These are phyloP conservation scores for Teratosphaeria destructans DNA, from an alignment of 2,329 filamentous ascomycete genomes.

Conservation along the genomic window DNA sequence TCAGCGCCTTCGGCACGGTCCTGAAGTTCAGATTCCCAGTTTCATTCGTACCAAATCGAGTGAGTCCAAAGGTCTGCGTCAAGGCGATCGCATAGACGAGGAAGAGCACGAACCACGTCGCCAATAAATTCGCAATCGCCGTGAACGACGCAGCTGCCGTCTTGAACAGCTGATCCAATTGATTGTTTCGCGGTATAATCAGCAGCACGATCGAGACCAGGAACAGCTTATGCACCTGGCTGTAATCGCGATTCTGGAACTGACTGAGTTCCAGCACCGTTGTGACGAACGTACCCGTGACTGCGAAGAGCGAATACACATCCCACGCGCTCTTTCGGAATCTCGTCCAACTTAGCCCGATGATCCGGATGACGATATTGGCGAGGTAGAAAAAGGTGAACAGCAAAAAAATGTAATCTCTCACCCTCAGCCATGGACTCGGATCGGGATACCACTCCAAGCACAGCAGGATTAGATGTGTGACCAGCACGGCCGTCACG, in stretches of 20 bases:
- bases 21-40: constrained; percentile 80
- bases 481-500: constrained; percentile 66
- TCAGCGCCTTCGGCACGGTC: constrained; percentile 84
- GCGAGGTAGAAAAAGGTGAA: constrained; percentile 74
- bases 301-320: constrained; percentile 70
- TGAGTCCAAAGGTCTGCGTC: constrained; percentile 91
- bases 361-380: constrained; percentile 74
- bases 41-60: constrained; percentile 67
- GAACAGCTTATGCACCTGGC: constrained; percentile 86
- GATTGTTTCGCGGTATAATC: constrained; percentile 91
- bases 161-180: constrained; percentile 96
- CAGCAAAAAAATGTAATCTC: constrained; percentile 63
- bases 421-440: constrained; percentile 55
- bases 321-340: constrained; percentile 95
- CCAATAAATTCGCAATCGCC: constrained; percentile 80
- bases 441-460: constrained; percentile 76
- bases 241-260: constrained; percentile 48
- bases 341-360: constrained; percentile 82
- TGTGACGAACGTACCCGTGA: constrained; percentile 71
- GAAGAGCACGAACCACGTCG: constrained; percentile 96
- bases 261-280: constrained; percentile 64
- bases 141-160: constrained; percentile 89
- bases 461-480: constrained; percentile 75
- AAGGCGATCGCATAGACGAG: constrained; percentile 92
- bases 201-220: constrained; percentile 81